A percentile compares a stretch with the other conserved stretches of the same genome.
phyloP scores from a whole-genome alignment of 257 asterid genomes.

The Capsicum chinense region DNA sequence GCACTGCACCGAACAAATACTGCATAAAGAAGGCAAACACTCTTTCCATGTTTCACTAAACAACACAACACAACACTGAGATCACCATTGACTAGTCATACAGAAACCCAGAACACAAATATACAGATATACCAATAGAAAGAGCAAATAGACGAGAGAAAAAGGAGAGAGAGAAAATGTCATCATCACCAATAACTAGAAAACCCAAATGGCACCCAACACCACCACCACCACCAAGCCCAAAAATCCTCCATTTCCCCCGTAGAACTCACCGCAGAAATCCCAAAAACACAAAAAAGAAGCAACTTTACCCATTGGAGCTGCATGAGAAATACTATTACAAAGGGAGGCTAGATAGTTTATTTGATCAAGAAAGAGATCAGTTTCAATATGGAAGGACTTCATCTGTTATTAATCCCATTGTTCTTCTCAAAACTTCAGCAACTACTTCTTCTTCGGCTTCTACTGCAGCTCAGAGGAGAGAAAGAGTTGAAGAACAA shows the following conservation, averaged over 20 bases:
- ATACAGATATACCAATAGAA: background rate
- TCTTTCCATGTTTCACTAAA: background rate
- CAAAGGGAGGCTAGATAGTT: constrained; percentile 50
- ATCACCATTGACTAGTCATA: background rate
- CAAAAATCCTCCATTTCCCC: constrained; percentile 76
- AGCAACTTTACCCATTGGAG: constrained; percentile 29
- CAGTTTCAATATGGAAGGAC: constrained; percentile 34
- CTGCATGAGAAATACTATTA: constrained; percentile 36
- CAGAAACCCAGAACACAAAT: background rate
- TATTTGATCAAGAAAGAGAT: constrained; percentile 52
- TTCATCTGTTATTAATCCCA: constrained; percentile 19
- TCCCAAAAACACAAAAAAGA: constrained; percentile 34
- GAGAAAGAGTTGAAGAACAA: constrained; percentile 58
- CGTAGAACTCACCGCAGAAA: constrained; percentile 66
- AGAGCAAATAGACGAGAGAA: background rate
- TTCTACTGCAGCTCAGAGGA: constrained; percentile 34
- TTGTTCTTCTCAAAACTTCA: constrained; percentile 41
- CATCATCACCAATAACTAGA: constrained; percentile 41
- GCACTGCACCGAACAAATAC: constrained; percentile 25
- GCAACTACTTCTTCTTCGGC: constrained; percentile 22
- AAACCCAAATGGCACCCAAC: constrained; percentile 67
- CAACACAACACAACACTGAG: background rate
- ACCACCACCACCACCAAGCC: constrained; percentile 80
- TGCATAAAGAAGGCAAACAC: background rate
- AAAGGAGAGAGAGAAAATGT: constrained; percentile 24